phyloP scores from a whole-genome alignment of 108 stramenopile species.

The Cyclotella atomus region DNA sequence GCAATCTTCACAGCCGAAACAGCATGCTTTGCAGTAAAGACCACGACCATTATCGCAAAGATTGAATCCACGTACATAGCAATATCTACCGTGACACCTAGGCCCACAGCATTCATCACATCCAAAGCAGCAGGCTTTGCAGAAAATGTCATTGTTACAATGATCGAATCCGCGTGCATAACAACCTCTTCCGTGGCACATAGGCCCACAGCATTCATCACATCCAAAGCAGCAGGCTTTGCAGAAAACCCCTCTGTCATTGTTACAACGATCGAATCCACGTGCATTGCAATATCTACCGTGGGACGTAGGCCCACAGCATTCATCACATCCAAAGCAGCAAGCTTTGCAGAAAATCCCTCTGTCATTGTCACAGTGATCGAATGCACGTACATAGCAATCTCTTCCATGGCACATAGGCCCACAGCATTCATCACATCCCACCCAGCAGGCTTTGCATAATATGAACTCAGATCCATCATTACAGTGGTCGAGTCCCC shows the following conservation, averaged over 20 bases:
- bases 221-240: conserved; percentile 11
- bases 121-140: conserved; percentile 4
- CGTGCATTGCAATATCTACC: neutral
- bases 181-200: neutral
- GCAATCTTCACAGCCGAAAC: neutral
- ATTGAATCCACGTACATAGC: neutral
- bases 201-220: neutral
- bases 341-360: conserved; percentile 3
- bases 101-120: neutral
- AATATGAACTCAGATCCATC: neutral
- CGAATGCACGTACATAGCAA: neutral
- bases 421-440: neutral
- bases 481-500: conserved; percentile 7
- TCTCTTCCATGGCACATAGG: neutral
- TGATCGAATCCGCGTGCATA: no score
- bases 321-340: neutral
- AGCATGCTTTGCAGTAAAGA: neutral
- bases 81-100: neutral
- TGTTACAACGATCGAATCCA: conserved; percentile 6
- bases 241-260: neutral
- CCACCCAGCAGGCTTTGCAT: conserved; percentile 5
- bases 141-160: neutral
- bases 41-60: neutral
- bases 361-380: neutral
- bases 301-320: neutral